These are phyloP conservation scores for Alnus rubra DNA, from an alignment of 306 rosid species.

Conservation along the genomic window DNA sequence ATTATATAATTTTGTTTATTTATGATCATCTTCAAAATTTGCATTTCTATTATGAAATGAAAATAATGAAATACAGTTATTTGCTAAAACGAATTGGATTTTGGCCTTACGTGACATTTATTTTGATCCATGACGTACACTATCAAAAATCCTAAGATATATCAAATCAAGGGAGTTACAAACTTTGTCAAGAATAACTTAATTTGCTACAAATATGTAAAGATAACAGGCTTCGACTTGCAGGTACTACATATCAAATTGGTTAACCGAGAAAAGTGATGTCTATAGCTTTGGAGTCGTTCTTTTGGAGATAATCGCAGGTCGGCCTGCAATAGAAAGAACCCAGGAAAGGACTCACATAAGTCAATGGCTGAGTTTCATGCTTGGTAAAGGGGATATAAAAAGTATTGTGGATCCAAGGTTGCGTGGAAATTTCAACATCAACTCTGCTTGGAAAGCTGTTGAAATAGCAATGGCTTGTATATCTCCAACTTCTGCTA, in stretches of 20 bases:
- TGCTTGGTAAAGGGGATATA: constrained; percentile 17
- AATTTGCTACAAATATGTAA: background rate
- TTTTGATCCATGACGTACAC: no score
- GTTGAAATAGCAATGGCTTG: constrained; percentile 29
- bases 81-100: no score
- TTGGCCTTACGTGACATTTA: no score
- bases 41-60: no score
- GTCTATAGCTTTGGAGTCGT: constrained; percentile 30
- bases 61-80: no score
- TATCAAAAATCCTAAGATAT: no score
- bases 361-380: constrained; percentile 1
- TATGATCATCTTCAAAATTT: no score
- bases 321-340: background rate
- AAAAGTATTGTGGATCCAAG: constrained; percentile 11
- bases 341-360: background rate
- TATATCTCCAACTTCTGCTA: background rate
- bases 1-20: no score
- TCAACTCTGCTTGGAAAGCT: constrained; percentile 20
- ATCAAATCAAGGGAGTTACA: no score
- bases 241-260: background rate
- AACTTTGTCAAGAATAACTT: background rate
- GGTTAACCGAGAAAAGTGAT: constrained; percentile 22
- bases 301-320: constrained; percentile 16
- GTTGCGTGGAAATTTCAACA: background rate
- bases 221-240: background rate